Evolutionary conservation across 257 asterid species (phyloP).

Genomic region (Pogostemon cablin): DNA sequence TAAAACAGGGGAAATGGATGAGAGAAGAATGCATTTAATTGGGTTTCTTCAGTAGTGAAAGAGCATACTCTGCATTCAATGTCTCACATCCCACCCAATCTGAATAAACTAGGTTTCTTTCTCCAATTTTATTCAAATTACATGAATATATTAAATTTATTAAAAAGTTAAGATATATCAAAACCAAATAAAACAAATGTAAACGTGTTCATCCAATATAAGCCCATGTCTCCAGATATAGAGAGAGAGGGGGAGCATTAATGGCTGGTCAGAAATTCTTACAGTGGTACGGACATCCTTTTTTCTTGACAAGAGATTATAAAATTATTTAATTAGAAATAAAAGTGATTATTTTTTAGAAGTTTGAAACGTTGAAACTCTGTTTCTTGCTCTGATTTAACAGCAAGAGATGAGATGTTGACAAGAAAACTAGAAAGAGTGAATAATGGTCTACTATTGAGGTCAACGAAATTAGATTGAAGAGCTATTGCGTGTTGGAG

Average conservation of each 20-base stretch:
- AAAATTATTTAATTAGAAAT: background rate
- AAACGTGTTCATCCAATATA: background rate
- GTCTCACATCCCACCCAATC: conserved; percentile 3
- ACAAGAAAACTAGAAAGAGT: conserved; percentile 13
- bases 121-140: too few species aligned
- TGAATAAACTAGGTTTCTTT: too few species aligned
- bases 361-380: conserved; percentile 40
- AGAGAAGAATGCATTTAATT: conserved; percentile 46
- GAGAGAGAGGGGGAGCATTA: conserved; percentile 36
- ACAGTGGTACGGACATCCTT: conserved; percentile 37
- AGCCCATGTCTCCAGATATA: conserved; percentile 5
- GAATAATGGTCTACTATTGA: background rate
- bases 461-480: conserved; percentile 13
- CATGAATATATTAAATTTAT: too few species aligned
- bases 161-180: too few species aligned
- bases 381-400: conserved; percentile 10
- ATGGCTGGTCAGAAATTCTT: conserved; percentile 40
- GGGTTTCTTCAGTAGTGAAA: conserved; percentile 50
- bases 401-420: background rate
- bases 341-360: background rate
- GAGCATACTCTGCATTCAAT: conserved; percentile 47
- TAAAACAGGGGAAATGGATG: conserved; percentile 21
- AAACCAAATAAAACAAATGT: too few species aligned
- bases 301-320: conserved; percentile 26
- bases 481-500: conserved; percentile 24